Conservation (phyloP, 345 rosid species). For the Brassica juncea region DNA sequence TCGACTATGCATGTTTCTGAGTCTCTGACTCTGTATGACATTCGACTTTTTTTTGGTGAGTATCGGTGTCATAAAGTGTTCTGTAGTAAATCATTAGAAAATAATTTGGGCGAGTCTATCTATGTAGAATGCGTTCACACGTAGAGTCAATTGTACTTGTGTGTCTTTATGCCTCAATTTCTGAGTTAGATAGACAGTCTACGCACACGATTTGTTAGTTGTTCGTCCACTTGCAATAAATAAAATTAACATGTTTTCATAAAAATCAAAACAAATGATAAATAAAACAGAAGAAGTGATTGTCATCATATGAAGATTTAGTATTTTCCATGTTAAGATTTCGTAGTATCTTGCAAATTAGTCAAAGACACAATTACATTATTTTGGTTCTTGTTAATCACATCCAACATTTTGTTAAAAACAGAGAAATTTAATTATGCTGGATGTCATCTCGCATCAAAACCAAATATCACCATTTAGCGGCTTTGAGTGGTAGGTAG, state of each 20-base stretch:
- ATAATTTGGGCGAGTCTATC: background rate
- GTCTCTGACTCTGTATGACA: background rate
- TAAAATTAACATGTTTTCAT: background rate
- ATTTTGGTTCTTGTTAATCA: background rate
- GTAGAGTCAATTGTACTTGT: background rate
- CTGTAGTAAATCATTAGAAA: background rate
- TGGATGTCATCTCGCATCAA: slow-evolving; percentile 1
- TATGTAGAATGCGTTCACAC: background rate
- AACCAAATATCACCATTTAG: background rate
- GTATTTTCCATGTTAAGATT: background rate
- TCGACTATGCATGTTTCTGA: background rate
- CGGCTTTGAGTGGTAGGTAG: background rate
- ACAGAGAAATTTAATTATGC: background rate
- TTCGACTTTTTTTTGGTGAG: background rate
- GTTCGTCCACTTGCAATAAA: background rate
- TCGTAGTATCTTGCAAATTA: background rate
- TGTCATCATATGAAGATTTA: background rate
- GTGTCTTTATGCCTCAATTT: background rate
- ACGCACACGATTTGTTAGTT: background rate
- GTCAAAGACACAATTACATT: background rate
- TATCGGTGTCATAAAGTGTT: background rate
- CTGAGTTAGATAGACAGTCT: background rate
- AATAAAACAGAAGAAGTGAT: background rate
- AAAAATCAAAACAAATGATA: background rate
- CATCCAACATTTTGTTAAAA: background rate